A percentile compares a stretch with the other conserved stretches of the same genome.
Conservation (phyloP, 2,329 filamentous ascomycete species). For the Curvularia sp. region DNA sequence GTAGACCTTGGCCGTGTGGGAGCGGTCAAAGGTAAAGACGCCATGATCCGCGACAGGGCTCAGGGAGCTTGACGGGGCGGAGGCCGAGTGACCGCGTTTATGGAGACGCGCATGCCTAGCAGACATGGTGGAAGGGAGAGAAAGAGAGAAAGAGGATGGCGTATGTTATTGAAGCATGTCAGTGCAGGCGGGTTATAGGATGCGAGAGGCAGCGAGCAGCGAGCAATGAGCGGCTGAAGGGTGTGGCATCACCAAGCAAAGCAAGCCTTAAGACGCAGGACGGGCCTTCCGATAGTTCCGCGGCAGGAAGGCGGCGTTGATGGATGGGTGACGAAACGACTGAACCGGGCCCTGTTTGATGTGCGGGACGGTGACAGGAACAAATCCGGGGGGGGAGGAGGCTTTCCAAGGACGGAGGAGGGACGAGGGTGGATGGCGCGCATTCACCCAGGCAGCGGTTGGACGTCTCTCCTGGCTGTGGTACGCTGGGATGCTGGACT, state of each 20-base stretch:
- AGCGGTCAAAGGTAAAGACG: constrained; percentile 45
- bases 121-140: constrained; percentile 17
- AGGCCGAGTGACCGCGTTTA: constrained; percentile 51
- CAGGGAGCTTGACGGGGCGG: constrained; percentile 46
- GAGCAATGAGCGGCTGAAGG: background rate
- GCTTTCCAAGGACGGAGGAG: constrained; percentile 8
- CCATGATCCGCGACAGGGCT: constrained; percentile 41
- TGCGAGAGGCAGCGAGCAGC: background rate
- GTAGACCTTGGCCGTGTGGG: constrained; percentile 45
- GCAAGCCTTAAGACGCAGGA: background rate
- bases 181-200: constrained; percentile 7
- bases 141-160: background rate
- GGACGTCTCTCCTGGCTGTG: constrained; percentile 11
- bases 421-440: constrained; percentile 6
- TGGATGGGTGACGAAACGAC: constrained; percentile 21
- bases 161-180: constrained; percentile 23
- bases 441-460: constrained; percentile 6
- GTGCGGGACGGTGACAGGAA: constrained; percentile 13
- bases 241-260: constrained; percentile 19
- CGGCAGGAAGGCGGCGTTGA: constrained; percentile 5
- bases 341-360: constrained; percentile 7
- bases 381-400: constrained; percentile 17
- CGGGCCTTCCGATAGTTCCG: constrained; percentile 17
- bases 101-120: constrained; percentile 48
- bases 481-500: constrained; percentile 6